Base-by-base conservation (phyloP, 2,329 filamentous ascomycete species). In the Neofusicoccum kwambonambiense region DNA sequence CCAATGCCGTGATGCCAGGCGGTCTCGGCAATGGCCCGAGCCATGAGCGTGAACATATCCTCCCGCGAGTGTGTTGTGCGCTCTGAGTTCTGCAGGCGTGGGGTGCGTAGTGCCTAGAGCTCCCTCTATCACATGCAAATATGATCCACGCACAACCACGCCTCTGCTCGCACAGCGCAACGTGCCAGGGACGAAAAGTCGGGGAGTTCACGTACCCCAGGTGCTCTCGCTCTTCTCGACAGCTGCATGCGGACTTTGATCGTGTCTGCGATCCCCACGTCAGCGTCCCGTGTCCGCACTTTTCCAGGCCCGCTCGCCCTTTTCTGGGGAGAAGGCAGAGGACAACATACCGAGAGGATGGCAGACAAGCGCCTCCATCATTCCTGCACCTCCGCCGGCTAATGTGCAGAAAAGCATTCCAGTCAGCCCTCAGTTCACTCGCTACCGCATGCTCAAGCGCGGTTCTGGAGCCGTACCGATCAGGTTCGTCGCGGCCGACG, bases 181-280 rank as follows among this genome's bases (percentile, higher is more conserved):
- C 8, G 15, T 6, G n/a, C 7, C 37, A 9, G 22, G 17, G 11
- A 58, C 7, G 41, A 22, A 11, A 17, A 11, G 22, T 9, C 4
- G 17, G n/a, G 9, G 12, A 27, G 5, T 37, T 4, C 39, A 82
- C 84, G 70, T 77, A 90, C 87, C 67, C 95, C 95, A 64, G 93
- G 93, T 66, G 88, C 86, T 70, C 90, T 87, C 57, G 91, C 92
- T 77, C 95, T 88, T 70, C 90, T 87, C 64, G 95, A 98, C 67
- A 99, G 89, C 82, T 99, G 95, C 96, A 99, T 99, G 72, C 95
- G 93, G 68, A 99, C 95, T 86, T 99, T 97, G 83, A 98, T 96
- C 66, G 93, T 97, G 79, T 97, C 92, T 91, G 66, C 34, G n/a
- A n/a, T 3, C 11, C 3, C 52, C 13, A 37, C 64, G 50, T 77